Evolutionary conservation across 495 filamentous ascomycete species (phyloP).

Genomic region (Filosporella fistucella): DNA sequence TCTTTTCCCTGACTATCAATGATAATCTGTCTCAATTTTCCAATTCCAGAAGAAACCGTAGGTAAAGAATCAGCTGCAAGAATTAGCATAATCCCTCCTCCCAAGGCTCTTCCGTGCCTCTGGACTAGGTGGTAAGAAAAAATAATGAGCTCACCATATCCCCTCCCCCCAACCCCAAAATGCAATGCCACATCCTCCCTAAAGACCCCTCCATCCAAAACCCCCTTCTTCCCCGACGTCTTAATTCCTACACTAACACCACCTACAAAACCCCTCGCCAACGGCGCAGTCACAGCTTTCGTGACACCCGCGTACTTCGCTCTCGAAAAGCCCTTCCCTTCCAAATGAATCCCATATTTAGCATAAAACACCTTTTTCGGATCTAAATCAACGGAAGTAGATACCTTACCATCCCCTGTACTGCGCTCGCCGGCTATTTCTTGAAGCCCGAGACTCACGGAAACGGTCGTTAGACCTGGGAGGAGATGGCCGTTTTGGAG

Average conservation of each 20-base stretch:
- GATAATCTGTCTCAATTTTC: conserved; percentile 25
- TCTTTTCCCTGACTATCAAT: conserved; percentile 25
- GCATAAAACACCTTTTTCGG: conserved; percentile 34
- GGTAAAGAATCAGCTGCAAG: conserved; percentile 16
- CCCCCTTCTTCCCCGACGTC: conserved; percentile 35
- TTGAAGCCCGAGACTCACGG: conserved; percentile 45
- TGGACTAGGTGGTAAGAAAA: not conserved
- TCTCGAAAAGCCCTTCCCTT: conserved; percentile 36
- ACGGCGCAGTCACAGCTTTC: conserved; percentile 40
- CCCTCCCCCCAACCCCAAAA: conserved; percentile 31
- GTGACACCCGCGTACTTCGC: conserved; percentile 47
- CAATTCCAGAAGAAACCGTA: conserved; percentile 26
- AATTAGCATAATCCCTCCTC: too few species aligned
- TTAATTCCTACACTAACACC: conserved; percentile 42
- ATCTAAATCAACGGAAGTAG: conserved; percentile 14
- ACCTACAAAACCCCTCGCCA: conserved; percentile 32
- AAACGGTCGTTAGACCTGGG: conserved; percentile 50
- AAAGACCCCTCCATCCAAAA: conserved; percentile 34
- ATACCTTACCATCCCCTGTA: conserved; percentile 39
- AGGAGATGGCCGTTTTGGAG: conserved; percentile 53
- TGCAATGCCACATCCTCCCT: conserved; percentile 40
- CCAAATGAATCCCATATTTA: conserved; percentile 44
- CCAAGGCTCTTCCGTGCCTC: not conserved
- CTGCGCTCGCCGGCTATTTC: conserved; percentile 48
- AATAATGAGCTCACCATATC: too few species aligned